Percentiles rank a stretch among this genome's conserved stretches.
Conservation (phyloP, 805 yeast species). For the Helenozyma baotianmanensis region DNA sequence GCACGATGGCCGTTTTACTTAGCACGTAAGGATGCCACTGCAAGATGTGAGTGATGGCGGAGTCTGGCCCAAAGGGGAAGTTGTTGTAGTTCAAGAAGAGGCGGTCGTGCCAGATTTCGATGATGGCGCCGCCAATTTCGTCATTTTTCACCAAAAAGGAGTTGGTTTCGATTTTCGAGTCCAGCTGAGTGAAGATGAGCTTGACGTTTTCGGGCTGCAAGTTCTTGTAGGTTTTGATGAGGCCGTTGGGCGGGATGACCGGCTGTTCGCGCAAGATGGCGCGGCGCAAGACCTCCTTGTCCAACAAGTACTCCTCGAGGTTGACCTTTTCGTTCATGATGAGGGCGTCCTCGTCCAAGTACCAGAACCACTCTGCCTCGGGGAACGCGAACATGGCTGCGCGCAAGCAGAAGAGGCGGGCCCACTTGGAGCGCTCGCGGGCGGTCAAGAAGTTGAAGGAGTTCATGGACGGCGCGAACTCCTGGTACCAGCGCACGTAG, state of each 20-base stretch:
- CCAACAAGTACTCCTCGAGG: constrained; percentile 54
- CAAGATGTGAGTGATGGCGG: constrained; percentile 78
- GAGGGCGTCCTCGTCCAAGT: constrained; percentile 70
- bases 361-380: constrained; percentile 86
- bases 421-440: constrained; percentile 53
- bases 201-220: constrained; percentile 50
- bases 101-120: constrained; percentile 80
- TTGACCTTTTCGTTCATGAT: constrained; percentile 69
- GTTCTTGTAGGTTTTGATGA: constrained; percentile 63
- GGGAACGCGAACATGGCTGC: constrained; percentile 96
- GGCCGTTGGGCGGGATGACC: constrained; percentile 62
- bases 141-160: constrained; percentile 72
- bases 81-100: constrained; percentile 62
- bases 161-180: constrained; percentile 56
- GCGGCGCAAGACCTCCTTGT: constrained; percentile 56
- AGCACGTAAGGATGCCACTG: constrained; percentile 93
- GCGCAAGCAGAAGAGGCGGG: constrained; percentile 57
- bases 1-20: constrained; percentile 68
- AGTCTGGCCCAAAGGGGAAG: constrained; percentile 55
- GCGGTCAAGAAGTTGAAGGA: constrained; percentile 36
- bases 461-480: constrained; percentile 61
- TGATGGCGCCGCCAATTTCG: constrained; percentile 55
- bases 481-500: constrained; percentile 81
- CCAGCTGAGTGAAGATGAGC: constrained; percentile 67
- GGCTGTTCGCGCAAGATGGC: constrained; percentile 68